Conservation (phyloP, 129 eudicot species). For the Ambrosia trifida region DNA sequence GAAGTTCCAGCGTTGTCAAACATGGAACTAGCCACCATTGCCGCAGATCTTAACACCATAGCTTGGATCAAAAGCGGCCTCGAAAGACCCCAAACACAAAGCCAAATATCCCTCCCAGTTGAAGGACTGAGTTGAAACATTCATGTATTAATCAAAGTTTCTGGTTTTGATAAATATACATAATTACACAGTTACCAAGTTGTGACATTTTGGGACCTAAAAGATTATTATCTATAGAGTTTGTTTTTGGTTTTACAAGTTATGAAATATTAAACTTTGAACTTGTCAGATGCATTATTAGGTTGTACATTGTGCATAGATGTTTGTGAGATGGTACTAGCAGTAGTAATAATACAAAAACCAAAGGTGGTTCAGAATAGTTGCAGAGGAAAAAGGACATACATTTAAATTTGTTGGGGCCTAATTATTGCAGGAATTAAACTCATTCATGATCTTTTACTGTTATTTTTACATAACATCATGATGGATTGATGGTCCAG, state of each 20-base stretch:
- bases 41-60: constrained; percentile 62
- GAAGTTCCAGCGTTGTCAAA: constrained; percentile 52
- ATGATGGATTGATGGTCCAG: background rate
- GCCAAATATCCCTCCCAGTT: constrained; percentile 41
- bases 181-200: constrained; percentile 16
- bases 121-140: constrained; percentile 40
- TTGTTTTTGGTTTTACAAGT: constrained; percentile 8
- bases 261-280: constrained; percentile 20
- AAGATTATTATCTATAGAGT: background rate
- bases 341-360: constrained; percentile 14
- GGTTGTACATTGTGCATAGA: background rate
- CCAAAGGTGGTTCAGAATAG: constrained; percentile 36
- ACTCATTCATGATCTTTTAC: background rate
- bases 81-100: constrained; percentile 34
- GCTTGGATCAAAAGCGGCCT: constrained; percentile 85
- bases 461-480: background rate
- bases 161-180: constrained; percentile 13
- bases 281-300: constrained; percentile 6
- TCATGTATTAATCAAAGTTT: constrained; percentile 3
- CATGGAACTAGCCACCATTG: constrained; percentile 56
- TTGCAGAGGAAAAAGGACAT: constrained; percentile 27
- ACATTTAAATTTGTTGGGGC: constrained; percentile 10
- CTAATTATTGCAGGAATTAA: constrained; percentile 7
- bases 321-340: constrained; percentile 5
- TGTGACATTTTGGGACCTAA: background rate